Conservation (phyloP, 108 stramenopile genomes). For the Fragilariopsis cylindrus region DNA sequence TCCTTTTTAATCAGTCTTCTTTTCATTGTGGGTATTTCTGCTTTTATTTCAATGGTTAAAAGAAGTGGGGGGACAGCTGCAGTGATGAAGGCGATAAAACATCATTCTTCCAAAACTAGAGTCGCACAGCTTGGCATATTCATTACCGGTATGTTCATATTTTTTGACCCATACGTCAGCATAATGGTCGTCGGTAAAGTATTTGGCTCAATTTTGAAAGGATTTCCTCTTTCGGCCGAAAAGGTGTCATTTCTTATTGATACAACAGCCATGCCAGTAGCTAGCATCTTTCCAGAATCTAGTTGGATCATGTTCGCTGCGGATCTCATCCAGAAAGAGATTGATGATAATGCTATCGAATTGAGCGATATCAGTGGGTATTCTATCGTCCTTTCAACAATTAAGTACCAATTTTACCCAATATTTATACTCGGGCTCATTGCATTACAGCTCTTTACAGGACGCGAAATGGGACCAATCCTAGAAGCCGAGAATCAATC, state of each 20-base stretch:
- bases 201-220: constrained; percentile 50
- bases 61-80: constrained; percentile 54
- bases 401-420: constrained; percentile 60
- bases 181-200: constrained; percentile 52
- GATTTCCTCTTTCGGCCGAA: constrained; percentile 46
- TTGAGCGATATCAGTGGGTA: constrained; percentile 29
- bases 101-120: constrained; percentile 39
- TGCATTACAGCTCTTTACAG: constrained; percentile 5
- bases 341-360: constrained; percentile 35
- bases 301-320: constrained; percentile 64
- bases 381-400: constrained; percentile 44
- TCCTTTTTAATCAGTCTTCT: constrained; percentile 15
- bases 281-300: constrained; percentile 52
- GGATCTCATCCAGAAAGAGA: constrained; percentile 50
- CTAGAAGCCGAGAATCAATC: constrained; percentile 52
- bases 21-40: constrained; percentile 56
- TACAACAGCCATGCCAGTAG: constrained; percentile 60
- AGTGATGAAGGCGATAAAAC: constrained; percentile 30
- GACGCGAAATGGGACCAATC: constrained; percentile 68
- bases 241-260: constrained; percentile 68
- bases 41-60: constrained; percentile 53
- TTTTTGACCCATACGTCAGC: constrained; percentile 66
- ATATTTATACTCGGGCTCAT: constrained; percentile 19
- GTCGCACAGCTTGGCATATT: constrained; percentile 48
- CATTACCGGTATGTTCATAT: constrained; percentile 41